Base-by-base conservation (phyloP, 2,329 filamentous ascomycete species). In the Pseudopithomyces chartarum region DNA sequence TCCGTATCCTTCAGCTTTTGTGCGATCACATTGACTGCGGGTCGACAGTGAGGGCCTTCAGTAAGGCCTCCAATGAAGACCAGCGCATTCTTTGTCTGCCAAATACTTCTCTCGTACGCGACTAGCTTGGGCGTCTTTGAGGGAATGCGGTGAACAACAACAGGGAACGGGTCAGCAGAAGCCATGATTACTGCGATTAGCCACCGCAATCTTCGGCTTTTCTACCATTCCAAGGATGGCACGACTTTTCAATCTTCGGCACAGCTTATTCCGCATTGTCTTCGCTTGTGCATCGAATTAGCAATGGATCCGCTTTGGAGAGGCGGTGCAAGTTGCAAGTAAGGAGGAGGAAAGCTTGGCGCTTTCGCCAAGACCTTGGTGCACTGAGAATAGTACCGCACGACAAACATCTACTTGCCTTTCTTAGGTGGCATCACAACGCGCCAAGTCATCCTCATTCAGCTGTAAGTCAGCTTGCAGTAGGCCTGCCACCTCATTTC, bases 1-100 rank as follows among this genome's bases (percentile, higher is more conserved):
- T 46, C 15, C 17, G 46, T 29, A 22, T 6, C n/a, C 50, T 17
- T 40, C 42, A 23, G 6, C 17, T 2, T 22, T 50, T 48, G 15
- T 6, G 33, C 20, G 10, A 65, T 15, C n/a, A 29, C 46, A 6
- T 52, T 36, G 12, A 58, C 8, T 3, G 50, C 46, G 1, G 26
- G 42, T 33, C 55, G 47, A 13, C 56, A 62, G 32, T 66, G 62
- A 8, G 59, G 60, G 2, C 64, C 62, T 22, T 55, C 52, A 7
- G 60, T 63, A 7, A 66, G 53, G 11, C 64, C 64, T n/a, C 61
- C 56, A 7, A 65, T 54, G 17, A 56, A 65, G 8, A 66, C 43
- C 3, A 65, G 38, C 6, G 62, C 61, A 48, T 62, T 61, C 3
- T 34, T 44, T 17, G 56, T 56, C 3, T 34, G n/a, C 1, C 40